Evolutionary conservation across 768 basidiomycete genomes (phyloP).

Genomic region (Trametes cubensis): DNA sequence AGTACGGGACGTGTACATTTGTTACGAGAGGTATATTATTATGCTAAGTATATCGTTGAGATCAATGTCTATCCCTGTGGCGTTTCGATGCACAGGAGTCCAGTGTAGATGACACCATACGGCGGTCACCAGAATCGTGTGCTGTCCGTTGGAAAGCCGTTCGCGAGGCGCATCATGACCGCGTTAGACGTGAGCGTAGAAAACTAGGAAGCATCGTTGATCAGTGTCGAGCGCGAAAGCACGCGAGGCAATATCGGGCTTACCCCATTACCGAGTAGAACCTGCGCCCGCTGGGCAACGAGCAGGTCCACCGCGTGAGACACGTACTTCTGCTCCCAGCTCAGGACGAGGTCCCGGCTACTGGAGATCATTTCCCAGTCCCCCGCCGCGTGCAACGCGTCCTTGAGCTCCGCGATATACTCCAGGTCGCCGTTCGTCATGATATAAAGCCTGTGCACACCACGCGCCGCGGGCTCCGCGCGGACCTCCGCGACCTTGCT

Average conservation of each 20-base stretch:
- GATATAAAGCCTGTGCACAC: constrained; percentile 54
- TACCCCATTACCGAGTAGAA: constrained; percentile 74
- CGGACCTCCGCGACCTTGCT: constrained; percentile 40
- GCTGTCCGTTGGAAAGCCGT: constrained; percentile 34
- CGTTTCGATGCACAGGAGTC: not conserved
- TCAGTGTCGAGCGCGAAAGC: not conserved
- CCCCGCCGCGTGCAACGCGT: constrained; percentile 39
- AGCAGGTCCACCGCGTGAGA: constrained; percentile 68
- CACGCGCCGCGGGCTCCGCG: constrained; percentile 22
- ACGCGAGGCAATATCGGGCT: constrained; percentile 24
- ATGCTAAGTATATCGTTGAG: no score
- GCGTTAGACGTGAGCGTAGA: constrained; percentile 53
- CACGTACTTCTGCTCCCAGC: constrained; percentile 57
- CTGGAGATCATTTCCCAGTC: constrained; percentile 54
- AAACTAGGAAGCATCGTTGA: constrained; percentile 35
- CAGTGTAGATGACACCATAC: no score
- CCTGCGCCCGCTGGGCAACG: constrained; percentile 61
- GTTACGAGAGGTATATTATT: no score
- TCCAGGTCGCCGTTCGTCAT: constrained; percentile 63
- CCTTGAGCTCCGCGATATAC: constrained; percentile 52
- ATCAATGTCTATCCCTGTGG: no score
- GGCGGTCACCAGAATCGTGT: constrained; percentile 44
- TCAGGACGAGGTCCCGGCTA: constrained; percentile 57
- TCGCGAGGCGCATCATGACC: constrained; percentile 47
- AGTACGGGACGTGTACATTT: no score